Base-by-base conservation (phyloP, 2,329 filamentous ascomycete species). In the Monilinia fructigena region DNA sequence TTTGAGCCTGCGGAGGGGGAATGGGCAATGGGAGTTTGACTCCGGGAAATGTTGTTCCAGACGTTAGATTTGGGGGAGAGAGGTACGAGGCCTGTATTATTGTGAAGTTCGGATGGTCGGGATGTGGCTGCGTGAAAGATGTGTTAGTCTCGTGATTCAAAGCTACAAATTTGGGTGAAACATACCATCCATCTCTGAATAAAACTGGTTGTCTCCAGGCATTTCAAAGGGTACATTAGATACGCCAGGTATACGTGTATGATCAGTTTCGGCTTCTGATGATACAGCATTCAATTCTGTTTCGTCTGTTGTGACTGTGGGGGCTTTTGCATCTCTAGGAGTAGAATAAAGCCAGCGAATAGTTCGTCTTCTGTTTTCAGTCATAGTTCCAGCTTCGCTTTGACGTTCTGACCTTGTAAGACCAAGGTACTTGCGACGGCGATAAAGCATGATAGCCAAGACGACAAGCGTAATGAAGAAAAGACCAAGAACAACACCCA, bases 401-500 rank as follows among this genome's bases (percentile, higher is more conserved):
- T 68, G 70, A 10, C 67, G 70, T 60, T 65, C 67, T 35, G 63
- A 63, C 14, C 66, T 64, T 23, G 63, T 62, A 2, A 54, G 28
- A 0, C 68, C 69, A 23, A 75, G 69, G 23, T 69, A 75, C 52
- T 75, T 75, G 45, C 77, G 75, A 65, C 82, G 81, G 10, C 83
- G 80, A 76, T 82, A 85, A 26, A 89, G 77, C 26, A 86, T 78
- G 53, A 85, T 78, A 7, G 79, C 78, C 18, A 88, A 79, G 31
- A 82, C 77, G 6, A 83, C 68, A 23, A 81, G 80, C 0, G 82
- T 83, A 52, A 89, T 70, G 59, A 86, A 77, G 55, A 88, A 81
- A 1, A 86, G 78, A 3, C 85, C 86, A 2, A 88, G 79, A 5
- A 89, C 81, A 4, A 87, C 85, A 20, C 86, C 86, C 0, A 89